Base-by-base conservation (phyloP, 2,329 filamentous ascomycete genomes). In the Pseudocercospora crystallina region DNA sequence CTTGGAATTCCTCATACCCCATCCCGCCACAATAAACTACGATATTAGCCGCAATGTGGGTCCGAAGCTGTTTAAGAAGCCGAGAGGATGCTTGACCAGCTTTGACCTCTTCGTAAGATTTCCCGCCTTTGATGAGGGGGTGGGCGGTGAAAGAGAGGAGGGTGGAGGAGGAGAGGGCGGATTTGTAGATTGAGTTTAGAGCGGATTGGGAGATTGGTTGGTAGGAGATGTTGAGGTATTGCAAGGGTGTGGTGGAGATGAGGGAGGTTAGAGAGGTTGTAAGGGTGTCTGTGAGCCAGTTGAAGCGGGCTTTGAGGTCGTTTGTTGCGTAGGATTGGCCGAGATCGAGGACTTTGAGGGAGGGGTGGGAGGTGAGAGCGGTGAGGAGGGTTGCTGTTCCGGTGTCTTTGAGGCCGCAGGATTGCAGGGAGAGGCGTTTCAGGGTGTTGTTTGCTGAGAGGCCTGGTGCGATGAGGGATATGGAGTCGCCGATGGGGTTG, bases 271-370 rank as follows among this genome's bases (percentile, higher is more conserved):
- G 63, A 15, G 68, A 57, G 11, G 66, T 62, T 17, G 67, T 57
- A 13, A 66, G 64, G 5, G 36, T 64, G 50, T 76, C 73, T 26
- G 72, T 70, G 36, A 79, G 65, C 62, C 70, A 78, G 52, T 79
- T 79, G 65, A 74, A 78, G 26, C 72, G 72, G 59, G 71, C 69
- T 29, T 65, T 65, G 1, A 76, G 69, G 51, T 78, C 76, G 29
- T 71, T 58, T 9, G 76, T 79, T n/a, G 71, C 69, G 58, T 71
- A 78, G 14, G 69, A 71, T 58, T 78, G 76, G 12, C 74, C 73
- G 4, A 79, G 51, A 53, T 78, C 74, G 9, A 79, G 58, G 14
- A 63, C 64, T 10, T 64, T 65, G 14, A 78, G 61, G 30, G 59
- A 55, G 8, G 69, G 60, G 57, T 75, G 68, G 13, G 61, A 54